Percentiles rank a stretch among this genome's conserved stretches.
These are phyloP conservation scores for Anisogramma anomala DNA, from an alignment of 2,329 filamentous ascomycete species.

Conservation along the genomic window DNA sequence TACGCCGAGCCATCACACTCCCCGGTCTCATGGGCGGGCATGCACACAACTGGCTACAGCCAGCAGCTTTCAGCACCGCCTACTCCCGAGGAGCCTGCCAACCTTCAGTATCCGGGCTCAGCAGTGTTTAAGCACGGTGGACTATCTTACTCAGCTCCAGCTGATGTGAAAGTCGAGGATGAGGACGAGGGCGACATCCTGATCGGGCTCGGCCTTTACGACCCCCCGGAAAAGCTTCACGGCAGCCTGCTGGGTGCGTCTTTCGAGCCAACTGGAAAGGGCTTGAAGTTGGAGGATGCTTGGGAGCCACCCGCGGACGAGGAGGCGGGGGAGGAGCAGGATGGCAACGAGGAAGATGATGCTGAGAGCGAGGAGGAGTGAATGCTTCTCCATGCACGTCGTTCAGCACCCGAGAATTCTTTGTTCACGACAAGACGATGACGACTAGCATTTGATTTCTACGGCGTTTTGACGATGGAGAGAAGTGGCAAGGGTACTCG, in stretches of 20 bases:
- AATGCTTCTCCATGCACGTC: neutral
- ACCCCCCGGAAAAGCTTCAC: conserved; percentile 50
- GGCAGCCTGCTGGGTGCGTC: conserved; percentile 36
- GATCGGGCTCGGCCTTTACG: conserved; percentile 74
- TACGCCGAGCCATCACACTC: conserved; percentile 13
- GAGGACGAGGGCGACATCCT: conserved; percentile 53
- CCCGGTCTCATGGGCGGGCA: conserved; percentile 7
- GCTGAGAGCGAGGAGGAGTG: conserved; percentile 18
- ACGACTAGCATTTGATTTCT: conserved; percentile 16
- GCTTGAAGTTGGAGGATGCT: conserved; percentile 70
- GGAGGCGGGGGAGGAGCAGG: conserved; percentile 42
- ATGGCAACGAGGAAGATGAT: conserved; percentile 23
- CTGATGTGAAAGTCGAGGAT: conserved; percentile 36
- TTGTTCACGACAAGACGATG: conserved; percentile 8
- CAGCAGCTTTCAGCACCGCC: conserved; percentile 38
- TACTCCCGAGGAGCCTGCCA: conserved; percentile 47
- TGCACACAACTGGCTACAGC: neutral
- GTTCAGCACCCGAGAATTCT: neutral
- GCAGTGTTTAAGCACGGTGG: conserved; percentile 36
- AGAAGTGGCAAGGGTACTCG: neutral
- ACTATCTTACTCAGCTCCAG: conserved; percentile 37
- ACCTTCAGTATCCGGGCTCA: conserved; percentile 36
- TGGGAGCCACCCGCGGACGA: conserved; percentile 58
- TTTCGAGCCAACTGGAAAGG: conserved; percentile 51
- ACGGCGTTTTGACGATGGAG: conserved; percentile 6